Conservation (phyloP, 768 basidiomycete genomes). For the Pleurotus djamor region DNA sequence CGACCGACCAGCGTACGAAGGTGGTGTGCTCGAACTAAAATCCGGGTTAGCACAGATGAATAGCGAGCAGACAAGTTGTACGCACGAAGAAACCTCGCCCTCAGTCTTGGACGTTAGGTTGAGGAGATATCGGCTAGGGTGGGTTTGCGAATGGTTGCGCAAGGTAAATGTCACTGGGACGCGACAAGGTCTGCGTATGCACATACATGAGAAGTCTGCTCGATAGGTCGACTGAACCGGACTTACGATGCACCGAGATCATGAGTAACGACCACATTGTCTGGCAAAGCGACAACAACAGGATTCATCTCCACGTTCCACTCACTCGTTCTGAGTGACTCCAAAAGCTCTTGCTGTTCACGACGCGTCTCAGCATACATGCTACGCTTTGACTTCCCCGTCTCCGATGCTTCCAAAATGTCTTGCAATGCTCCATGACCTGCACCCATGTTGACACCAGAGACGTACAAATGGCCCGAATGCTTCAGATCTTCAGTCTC, state of each 20-base stretch:
- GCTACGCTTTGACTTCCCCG: constrained; percentile 69
- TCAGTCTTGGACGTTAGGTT: constrained; percentile 32
- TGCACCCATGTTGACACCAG: constrained; percentile 66
- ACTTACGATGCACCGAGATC: constrained; percentile 74
- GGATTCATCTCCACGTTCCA: constrained; percentile 86
- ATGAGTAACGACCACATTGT: constrained; percentile 43
- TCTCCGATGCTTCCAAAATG: constrained; percentile 58
- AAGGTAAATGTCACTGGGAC: constrained; percentile 54
- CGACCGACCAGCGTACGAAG: constrained; percentile 65
- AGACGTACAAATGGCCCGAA: constrained; percentile 57
- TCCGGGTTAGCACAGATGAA: no score
- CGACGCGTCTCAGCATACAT: constrained; percentile 92
- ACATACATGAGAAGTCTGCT: constrained; percentile 1
- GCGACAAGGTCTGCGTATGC: constrained; percentile 46
- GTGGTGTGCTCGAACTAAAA: constrained; percentile 42
- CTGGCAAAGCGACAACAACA: constrained; percentile 47
- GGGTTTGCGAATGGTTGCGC: constrained; percentile 71
- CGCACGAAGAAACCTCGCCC: constrained; percentile 16
- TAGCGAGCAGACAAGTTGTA: no score
- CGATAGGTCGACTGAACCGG: background rate
- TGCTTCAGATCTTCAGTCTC: constrained; percentile 58
- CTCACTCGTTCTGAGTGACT: constrained; percentile 64
- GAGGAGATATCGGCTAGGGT: constrained; percentile 58
- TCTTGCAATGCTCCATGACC: constrained; percentile 62
- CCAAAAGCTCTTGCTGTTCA: constrained; percentile 64